Evolutionary conservation across 495 filamentous ascomycete species (phyloP).

Genomic region (Trichocladium antarcticum): DNA sequence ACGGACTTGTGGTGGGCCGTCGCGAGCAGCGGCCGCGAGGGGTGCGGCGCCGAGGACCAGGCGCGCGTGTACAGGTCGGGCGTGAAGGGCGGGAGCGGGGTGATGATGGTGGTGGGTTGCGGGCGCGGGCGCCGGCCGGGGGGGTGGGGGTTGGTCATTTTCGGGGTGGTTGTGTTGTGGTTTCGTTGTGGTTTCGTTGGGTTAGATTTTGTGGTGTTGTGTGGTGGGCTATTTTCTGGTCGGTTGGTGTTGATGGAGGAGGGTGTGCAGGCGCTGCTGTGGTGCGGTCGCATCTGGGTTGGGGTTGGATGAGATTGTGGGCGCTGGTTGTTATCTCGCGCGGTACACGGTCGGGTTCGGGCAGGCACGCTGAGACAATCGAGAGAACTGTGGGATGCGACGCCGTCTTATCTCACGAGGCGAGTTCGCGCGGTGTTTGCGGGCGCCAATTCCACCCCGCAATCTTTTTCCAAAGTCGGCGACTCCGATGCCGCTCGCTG

Average conservation of each 20-base stretch:
- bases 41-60: constrained; percentile 79
- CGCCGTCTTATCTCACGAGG: background rate
- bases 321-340: background rate
- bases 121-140: background rate
- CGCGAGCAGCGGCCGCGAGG: constrained; percentile 74
- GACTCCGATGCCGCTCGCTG: constrained; percentile 24
- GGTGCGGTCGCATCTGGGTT: background rate
- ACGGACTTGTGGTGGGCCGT: constrained; percentile 78
- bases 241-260: too few species aligned
- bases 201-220: too few species aligned
- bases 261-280: too few species aligned
- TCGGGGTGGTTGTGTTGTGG: background rate
- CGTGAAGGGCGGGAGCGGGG: constrained; percentile 41
- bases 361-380: too few species aligned
- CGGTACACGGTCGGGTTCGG: too few species aligned
- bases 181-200: background rate
- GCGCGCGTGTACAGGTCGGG: constrained; percentile 68
- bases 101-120: background rate
- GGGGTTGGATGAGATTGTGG: background rate
- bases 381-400: background rate
- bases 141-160: background rate
- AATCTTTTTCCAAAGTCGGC: constrained; percentile 7
- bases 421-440: constrained; percentile 2
- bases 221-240: too few species aligned
- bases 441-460: constrained; percentile 12